Conservation (phyloP, 179 eudicot species). For the Vitellaria paradoxa region DNA sequence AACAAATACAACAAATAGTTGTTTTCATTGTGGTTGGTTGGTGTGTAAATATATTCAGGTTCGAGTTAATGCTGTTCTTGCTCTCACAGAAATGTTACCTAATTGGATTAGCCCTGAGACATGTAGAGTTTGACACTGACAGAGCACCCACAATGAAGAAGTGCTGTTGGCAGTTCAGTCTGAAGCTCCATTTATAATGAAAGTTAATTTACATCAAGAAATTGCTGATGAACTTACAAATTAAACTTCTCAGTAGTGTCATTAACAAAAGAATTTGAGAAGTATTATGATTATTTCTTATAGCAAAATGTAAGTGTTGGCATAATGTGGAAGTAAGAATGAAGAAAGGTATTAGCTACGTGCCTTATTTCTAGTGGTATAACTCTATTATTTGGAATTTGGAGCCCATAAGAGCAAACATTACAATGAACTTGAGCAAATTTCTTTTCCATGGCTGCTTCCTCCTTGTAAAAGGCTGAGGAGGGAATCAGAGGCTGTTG, state of each 20-base stretch:
- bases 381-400: background rate
- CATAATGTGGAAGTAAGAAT: background rate
- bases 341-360: background rate
- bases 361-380: background rate
- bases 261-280: background rate
- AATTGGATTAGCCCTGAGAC: background rate
- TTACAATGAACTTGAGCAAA: background rate
- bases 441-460: background rate
- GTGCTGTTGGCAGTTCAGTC: background rate
- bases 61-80: background rate
- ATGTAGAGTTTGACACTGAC: background rate
- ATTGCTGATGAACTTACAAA: background rate
- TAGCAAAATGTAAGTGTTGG: background rate
- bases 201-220: background rate
- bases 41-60: no score
- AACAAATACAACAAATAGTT: no score
- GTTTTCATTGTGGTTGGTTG: no score
- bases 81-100: background rate
- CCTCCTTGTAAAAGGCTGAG: no score
- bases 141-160: background rate
- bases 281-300: background rate
- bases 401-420: background rate
- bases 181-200: background rate
- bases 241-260: background rate
- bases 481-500: no score